Evolutionary conservation across 306 rosid species (phyloP).

Genomic region (Fagus crenata): DNA sequence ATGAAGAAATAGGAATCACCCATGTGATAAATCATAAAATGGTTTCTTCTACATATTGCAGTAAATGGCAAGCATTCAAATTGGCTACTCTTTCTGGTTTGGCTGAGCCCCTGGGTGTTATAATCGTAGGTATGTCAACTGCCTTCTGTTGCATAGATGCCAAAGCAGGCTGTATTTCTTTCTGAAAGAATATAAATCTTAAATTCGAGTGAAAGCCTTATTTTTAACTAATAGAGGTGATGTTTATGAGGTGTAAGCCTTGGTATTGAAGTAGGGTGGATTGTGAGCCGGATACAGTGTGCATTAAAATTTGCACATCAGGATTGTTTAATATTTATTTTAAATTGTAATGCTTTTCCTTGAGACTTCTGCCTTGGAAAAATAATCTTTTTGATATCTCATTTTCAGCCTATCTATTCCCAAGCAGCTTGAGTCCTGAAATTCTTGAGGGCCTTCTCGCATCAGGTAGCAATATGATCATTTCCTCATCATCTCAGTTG

Average conservation of each 20-base stretch:
- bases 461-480: slow-evolving; percentile 56
- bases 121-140: slow-evolving; percentile 75
- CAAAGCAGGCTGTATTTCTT: slow-evolving; percentile 16
- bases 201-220: slow-evolving; percentile 13
- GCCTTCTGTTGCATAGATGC: slow-evolving; percentile 27
- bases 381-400: slow-evolving; percentile 21
- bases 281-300: slow-evolving; percentile 1
- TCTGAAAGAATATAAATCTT: slow-evolving; percentile 19
- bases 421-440: slow-evolving; percentile 88
- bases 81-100: slow-evolving; percentile 95
- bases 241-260: slow-evolving; percentile 17
- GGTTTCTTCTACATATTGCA: slow-evolving; percentile 37
- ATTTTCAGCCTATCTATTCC: slow-evolving; percentile 79
- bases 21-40: slow-evolving; percentile 11
- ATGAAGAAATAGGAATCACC: slow-evolving; percentile 22
- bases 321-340: neutral
- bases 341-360: neutral
- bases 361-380: neutral
- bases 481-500: slow-evolving; percentile 15
- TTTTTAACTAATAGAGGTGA: slow-evolving; percentile 18
- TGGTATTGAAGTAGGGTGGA: slow-evolving; percentile 11
- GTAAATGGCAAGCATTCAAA: slow-evolving; percentile 99
- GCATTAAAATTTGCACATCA: neutral
- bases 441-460: slow-evolving; percentile 93
- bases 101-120: slow-evolving; percentile 91